Percentiles rank a stretch among this genome's conserved stretches.
These are phyloP conservation scores for Coemansia sp. DNA, from an alignment of 192 early-diverging fungal species.

Conservation along the genomic window DNA sequence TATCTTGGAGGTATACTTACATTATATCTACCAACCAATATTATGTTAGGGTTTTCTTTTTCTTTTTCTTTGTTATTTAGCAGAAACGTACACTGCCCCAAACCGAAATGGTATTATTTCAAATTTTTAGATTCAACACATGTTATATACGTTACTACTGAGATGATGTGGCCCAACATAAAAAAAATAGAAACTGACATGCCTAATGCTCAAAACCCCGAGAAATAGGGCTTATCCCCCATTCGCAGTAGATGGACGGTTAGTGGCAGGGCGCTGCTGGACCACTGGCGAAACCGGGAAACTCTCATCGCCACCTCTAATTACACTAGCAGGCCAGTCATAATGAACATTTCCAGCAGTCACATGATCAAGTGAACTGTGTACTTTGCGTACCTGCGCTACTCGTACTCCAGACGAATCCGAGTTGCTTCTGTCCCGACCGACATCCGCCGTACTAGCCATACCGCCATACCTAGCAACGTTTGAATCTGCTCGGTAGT, in stretches of 20 bases:
- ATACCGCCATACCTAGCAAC: slow-evolving; percentile 3
- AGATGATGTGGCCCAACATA: no score
- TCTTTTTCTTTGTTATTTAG: no score
- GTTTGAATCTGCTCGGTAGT: neutral
- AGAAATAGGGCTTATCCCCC: neutral
- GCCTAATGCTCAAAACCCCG: neutral
- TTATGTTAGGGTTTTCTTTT: no score
- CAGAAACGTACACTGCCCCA: no score
- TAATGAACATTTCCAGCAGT: neutral
- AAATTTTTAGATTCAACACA: no score
- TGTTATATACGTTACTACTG: no score
- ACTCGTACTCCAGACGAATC: slow-evolving; percentile 14
- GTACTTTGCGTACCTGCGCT: slow-evolving; percentile 25
- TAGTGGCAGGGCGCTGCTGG: neutral
- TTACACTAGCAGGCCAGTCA: neutral
- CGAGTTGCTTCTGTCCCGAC: slow-evolving; percentile 34
- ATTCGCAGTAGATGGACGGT: slow-evolving; percentile 1
- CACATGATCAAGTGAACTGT: slow-evolving; percentile 22
- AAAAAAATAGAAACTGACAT: neutral
- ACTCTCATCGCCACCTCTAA: neutral
- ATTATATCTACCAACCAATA: no score
- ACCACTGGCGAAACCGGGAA: neutral
- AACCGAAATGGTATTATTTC: no score
- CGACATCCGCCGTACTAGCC: slow-evolving; percentile 12
- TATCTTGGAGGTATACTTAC: no score